A percentile compares a stretch with the other conserved stretches of the same genome.
Conservation (phyloP, 768 basidiomycete genomes). For the Lactarius vividus region DNA sequence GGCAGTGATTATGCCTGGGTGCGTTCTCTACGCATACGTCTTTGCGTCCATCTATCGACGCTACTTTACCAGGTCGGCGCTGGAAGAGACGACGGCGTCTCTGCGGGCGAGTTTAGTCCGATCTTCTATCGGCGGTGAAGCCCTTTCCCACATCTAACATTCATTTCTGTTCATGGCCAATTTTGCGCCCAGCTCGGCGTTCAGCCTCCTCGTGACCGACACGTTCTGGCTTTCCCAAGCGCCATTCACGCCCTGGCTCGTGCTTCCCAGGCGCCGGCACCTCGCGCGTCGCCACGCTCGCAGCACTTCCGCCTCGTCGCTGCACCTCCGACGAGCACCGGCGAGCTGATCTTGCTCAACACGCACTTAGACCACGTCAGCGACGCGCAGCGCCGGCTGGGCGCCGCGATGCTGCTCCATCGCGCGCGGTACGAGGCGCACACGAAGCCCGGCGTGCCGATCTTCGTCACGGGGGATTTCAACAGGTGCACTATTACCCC, state of each 20-base stretch:
- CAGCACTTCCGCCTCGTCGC: slow-evolving; percentile 37
- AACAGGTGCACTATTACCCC: slow-evolving; percentile 34
- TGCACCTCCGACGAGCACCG: slow-evolving; percentile 1
- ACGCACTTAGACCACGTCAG: slow-evolving; percentile 56
- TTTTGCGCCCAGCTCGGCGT: slow-evolving; percentile 31
- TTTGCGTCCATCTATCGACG: background rate
- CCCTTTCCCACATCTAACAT: background rate
- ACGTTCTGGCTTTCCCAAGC: slow-evolving; percentile 59
- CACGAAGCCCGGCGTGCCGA: slow-evolving; percentile 33
- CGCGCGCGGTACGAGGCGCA: slow-evolving; percentile 49
- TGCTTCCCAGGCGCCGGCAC: slow-evolving; percentile 51
- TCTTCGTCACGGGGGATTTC: slow-evolving; percentile 54
- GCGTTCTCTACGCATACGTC: slow-evolving; percentile 17
- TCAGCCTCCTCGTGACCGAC: slow-evolving; percentile 43
- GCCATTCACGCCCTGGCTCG: slow-evolving; percentile 46
- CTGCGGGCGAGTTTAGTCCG: slow-evolving; percentile 58
- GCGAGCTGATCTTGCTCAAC: slow-evolving; percentile 45
- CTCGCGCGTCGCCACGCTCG: slow-evolving; percentile 47
- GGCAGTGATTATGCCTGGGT: slow-evolving; percentile 56
- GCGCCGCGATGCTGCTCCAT: slow-evolving; percentile 49
- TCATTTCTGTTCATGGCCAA: background rate
- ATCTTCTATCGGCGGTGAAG: slow-evolving; percentile 53
- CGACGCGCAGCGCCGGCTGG: slow-evolving; percentile 49
- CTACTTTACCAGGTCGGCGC: slow-evolving; percentile 48
- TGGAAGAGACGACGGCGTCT: slow-evolving; percentile 56